Percentiles rank a stretch among this genome's conserved stretches.
Conservation (phyloP, 352 stramenopile genomes). For the Globisporangium takayamanum region DNA sequence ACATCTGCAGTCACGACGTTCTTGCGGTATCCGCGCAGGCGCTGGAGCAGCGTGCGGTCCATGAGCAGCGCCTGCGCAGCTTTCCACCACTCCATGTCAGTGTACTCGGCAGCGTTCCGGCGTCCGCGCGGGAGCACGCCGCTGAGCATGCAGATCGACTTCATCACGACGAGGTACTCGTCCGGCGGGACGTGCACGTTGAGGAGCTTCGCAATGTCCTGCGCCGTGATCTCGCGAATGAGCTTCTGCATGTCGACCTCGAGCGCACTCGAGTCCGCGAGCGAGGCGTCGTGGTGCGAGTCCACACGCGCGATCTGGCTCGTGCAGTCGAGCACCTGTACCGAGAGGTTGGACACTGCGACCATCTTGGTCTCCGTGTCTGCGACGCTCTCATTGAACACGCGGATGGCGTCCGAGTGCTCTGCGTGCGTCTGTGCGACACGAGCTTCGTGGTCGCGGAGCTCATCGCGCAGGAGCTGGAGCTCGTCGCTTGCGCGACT, state of each 20-base stretch:
- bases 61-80: slow-evolving; percentile 72
- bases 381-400: slow-evolving; percentile 67
- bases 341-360: slow-evolving; percentile 28
- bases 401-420: slow-evolving; percentile 35
- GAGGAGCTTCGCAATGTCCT: slow-evolving; percentile 62
- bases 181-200: slow-evolving; percentile 48
- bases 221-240: slow-evolving; percentile 64
- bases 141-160: slow-evolving; percentile 67
- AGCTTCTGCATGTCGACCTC: slow-evolving; percentile 54
- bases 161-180: slow-evolving; percentile 54
- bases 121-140: slow-evolving; percentile 47
- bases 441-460: slow-evolving; percentile 17
- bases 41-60: slow-evolving; percentile 59
- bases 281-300: slow-evolving; percentile 34
- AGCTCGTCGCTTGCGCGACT: slow-evolving; percentile 8
- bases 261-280: slow-evolving; percentile 42
- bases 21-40: slow-evolving; percentile 46
- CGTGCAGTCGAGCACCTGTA: slow-evolving; percentile 49
- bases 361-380: slow-evolving; percentile 64
- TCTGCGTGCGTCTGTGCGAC: slow-evolving; percentile 16
- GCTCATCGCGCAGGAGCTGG: slow-evolving; percentile 16
- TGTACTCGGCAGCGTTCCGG: slow-evolving; percentile 57
- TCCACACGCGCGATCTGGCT: slow-evolving; percentile 48
- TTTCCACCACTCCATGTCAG: slow-evolving; percentile 76
- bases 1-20: slow-evolving; percentile 50